Percentiles rank a stretch among this genome's conserved stretches.
Conservation (phyloP, 2,329 filamentous ascomycete species). For the Blastomyces emzantsi region DNA sequence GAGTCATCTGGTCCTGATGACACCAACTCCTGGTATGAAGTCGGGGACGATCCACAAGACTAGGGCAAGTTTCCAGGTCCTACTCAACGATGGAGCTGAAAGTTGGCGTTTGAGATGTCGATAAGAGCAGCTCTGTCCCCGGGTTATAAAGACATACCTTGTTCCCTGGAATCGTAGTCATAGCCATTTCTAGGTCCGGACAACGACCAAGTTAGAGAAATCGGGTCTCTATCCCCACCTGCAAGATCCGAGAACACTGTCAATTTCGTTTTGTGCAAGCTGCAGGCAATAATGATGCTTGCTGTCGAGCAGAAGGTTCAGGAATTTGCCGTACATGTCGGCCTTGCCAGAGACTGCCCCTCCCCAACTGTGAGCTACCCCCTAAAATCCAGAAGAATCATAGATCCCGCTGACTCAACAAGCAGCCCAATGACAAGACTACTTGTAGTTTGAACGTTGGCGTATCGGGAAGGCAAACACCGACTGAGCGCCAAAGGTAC, state of each 20-base stretch:
- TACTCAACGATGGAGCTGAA: neutral
- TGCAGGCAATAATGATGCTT: constrained; percentile 4
- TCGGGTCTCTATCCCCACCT: neutral
- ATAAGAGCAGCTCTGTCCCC: constrained; percentile 4
- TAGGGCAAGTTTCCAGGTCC: neutral
- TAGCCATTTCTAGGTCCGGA: neutral
- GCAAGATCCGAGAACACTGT: neutral
- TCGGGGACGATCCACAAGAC: constrained; percentile 1
- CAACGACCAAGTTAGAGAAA: neutral
- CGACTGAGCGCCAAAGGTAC: constrained; percentile 18
- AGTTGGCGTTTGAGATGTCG: constrained; percentile 2
- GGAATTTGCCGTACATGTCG: constrained; percentile 16
- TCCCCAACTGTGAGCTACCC: constrained; percentile 18
- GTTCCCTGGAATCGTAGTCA: neutral
- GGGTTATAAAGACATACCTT: neutral
- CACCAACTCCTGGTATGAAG: neutral
- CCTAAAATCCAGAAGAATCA: neutral
- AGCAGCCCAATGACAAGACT: constrained; percentile 1
- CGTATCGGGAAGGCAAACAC: constrained; percentile 11
- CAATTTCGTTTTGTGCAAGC: constrained; percentile 9
- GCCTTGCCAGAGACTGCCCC: constrained; percentile 18
- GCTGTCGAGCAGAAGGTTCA: constrained; percentile 10
- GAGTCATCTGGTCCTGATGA: neutral
- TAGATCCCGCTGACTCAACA: neutral
- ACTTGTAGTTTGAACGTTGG: constrained; percentile 3